phyloP scores from a whole-genome alignment of 176 grass and related monocot species.

The Canna indica region DNA sequence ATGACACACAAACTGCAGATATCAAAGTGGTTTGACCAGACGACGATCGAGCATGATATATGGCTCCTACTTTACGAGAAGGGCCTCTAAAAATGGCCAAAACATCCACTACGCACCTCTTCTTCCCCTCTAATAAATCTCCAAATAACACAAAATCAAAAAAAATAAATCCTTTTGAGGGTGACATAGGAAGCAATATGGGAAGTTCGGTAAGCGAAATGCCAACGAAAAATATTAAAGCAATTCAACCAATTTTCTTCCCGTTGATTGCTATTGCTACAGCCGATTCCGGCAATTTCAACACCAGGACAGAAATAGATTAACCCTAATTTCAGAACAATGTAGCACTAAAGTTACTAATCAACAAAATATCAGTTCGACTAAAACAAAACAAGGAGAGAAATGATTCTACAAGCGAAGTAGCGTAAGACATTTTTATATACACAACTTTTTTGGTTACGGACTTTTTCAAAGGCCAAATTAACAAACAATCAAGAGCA shows the following conservation, averaged over 20 bases:
- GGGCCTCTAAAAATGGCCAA: constrained; percentile 51
- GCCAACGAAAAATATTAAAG: constrained; percentile 12
- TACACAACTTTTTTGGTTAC: not conserved
- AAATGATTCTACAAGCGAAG: not conserved
- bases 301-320: constrained; percentile 12
- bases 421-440: too few relatives aligned
- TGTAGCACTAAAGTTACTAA: constrained; percentile 10
- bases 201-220: constrained; percentile 34
- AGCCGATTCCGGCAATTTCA: constrained; percentile 26
- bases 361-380: not conserved
- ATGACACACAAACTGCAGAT: constrained; percentile 27
- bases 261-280: constrained; percentile 27
- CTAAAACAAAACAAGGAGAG: too few relatives aligned
- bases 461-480: not conserved
- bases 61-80: constrained; percentile 49
- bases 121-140: constrained; percentile 32
- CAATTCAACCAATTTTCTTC: constrained; percentile 36
- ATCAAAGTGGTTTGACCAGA: constrained; percentile 24
- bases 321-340: constrained; percentile 27
- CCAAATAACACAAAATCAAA: not conserved
- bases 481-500: not conserved
- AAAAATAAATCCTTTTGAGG: not conserved
- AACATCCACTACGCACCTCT: constrained; percentile 38
- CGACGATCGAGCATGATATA: constrained; percentile 12
- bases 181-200: constrained; percentile 10